phyloP scores from a whole-genome alignment of 306 rosid species.

The Citrullus mucosospermus region DNA sequence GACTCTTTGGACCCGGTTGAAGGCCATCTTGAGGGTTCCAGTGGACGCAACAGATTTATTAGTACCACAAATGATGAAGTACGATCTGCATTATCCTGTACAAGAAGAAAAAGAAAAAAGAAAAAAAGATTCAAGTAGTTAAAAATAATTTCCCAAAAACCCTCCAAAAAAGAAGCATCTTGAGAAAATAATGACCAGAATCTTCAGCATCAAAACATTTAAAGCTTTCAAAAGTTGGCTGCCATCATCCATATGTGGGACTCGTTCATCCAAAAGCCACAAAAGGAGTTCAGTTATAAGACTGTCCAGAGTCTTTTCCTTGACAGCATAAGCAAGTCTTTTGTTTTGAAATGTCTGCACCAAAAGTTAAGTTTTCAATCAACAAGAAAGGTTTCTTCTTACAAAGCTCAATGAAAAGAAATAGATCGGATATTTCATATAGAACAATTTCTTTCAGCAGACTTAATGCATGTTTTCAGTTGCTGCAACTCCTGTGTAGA shows the following conservation, averaged over 20 bases:
- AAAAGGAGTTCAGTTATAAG: conserved; percentile 92
- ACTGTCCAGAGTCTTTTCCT: conserved; percentile 86
- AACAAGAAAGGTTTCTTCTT: neutral
- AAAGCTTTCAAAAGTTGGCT: conserved; percentile 94
- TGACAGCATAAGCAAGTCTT: conserved; percentile 85
- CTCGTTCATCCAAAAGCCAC: conserved; percentile 99
- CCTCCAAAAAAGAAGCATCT: neutral
- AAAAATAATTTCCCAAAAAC: neutral
- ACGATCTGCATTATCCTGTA: conserved; percentile 97
- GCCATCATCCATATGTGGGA: conserved; percentile 98
- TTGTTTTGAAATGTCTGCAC: conserved; percentile 89
- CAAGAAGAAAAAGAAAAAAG: neutral
- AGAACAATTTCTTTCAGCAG: neutral
- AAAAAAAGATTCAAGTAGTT: neutral
- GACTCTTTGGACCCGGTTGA: conserved; percentile 78
- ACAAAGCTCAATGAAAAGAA: neutral
- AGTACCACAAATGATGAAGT: conserved; percentile 93
- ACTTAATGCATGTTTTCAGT: neutral
- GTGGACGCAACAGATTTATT: conserved; percentile 75
- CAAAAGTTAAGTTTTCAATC: conserved; percentile 1
- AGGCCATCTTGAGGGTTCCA: conserved; percentile 98
- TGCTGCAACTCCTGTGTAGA: neutral
- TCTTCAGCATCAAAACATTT: conserved; percentile 96
- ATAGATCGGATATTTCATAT: neutral
- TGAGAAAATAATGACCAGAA: conserved; percentile 43